Evolutionary conservation across 2,329 filamentous ascomycete genomes (phyloP).

Genomic region (Teratosphaeria viscida): DNA sequence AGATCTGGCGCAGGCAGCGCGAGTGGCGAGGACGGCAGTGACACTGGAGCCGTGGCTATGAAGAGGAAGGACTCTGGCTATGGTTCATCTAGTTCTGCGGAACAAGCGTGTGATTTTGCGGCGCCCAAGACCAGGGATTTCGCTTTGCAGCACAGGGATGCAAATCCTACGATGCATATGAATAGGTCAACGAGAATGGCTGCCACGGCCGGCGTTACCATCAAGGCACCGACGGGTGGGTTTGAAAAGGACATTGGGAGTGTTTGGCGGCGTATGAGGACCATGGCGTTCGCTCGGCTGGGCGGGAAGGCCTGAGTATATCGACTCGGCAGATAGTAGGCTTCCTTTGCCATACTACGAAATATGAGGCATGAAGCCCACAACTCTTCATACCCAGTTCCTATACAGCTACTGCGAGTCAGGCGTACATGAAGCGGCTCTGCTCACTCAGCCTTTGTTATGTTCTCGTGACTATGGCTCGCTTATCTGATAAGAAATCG

Average conservation of each 20-base stretch:
- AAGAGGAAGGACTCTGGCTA: constrained; percentile 22
- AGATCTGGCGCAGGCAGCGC: constrained; percentile 13
- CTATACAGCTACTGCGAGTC: neutral
- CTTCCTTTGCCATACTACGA: neutral
- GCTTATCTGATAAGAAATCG: neutral
- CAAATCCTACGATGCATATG: constrained; percentile 4
- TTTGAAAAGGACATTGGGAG: constrained; percentile 10
- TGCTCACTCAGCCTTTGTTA: neutral
- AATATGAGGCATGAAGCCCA: neutral
- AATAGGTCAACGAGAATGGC: constrained; percentile 5
- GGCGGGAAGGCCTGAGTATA: neutral
- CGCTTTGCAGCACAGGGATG: constrained; percentile 8
- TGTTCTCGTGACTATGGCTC: neutral
- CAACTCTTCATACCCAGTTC: too few relatives aligned
- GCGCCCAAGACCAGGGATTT: constrained; percentile 20
- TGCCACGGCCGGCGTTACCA: constrained; percentile 7
- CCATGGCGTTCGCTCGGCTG: constrained; percentile 7
- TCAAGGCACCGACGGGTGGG: neutral
- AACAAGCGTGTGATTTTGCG: constrained; percentile 7
- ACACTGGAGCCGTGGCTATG: neutral
- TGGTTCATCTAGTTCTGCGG: neutral
- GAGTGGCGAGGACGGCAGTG: constrained; percentile 1
- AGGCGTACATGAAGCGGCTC: too few relatives aligned
- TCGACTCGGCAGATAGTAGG: neutral
- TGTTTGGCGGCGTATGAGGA: constrained; percentile 14